Conservation (phyloP, 78 protist genomes). For the Polysphondylium violaceum region DNA sequence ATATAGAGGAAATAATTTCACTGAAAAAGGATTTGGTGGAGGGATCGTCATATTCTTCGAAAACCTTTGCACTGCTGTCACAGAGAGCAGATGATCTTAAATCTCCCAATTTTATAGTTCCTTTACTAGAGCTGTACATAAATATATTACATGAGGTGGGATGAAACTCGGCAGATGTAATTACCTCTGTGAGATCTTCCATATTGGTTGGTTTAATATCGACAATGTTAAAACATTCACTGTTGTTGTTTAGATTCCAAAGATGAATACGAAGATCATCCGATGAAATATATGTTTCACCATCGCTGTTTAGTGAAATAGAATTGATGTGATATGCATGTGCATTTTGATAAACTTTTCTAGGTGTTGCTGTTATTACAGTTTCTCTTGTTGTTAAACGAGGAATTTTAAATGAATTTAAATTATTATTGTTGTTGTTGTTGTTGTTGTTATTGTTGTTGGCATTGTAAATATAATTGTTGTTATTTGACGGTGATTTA, state of each 20-base stretch:
- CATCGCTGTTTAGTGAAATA: constrained; percentile 85
- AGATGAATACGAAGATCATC: constrained; percentile 99
- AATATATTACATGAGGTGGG: constrained; percentile 91
- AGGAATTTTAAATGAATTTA: constrained; percentile 64
- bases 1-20: constrained; percentile 92
- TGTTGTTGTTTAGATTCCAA: constrained; percentile 93
- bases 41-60: constrained; percentile 49
- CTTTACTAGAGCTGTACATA: constrained; percentile 92
- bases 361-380: constrained; percentile 75
- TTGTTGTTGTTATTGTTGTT: constrained; percentile 40
- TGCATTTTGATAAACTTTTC: constrained; percentile 93
- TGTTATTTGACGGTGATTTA: constrained; percentile 36
- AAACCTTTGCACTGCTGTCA: constrained; percentile 87
- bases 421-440: constrained; percentile 26
- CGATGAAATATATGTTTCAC: constrained; percentile 81
- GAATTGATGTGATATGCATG: constrained; percentile 99
- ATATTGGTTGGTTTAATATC: constrained; percentile 98
- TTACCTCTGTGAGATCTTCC: constrained; percentile 98
- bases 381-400: constrained; percentile 67
- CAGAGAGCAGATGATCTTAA: constrained; percentile 91
- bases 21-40: constrained; percentile 92
- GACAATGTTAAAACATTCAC: constrained; percentile 92
- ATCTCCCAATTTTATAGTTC: constrained; percentile 88
- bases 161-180: constrained; percentile 97
- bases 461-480: constrained; percentile 15